Conservation (phyloP, 768 basidiomycete species). For the Mrakia gelida region DNA sequence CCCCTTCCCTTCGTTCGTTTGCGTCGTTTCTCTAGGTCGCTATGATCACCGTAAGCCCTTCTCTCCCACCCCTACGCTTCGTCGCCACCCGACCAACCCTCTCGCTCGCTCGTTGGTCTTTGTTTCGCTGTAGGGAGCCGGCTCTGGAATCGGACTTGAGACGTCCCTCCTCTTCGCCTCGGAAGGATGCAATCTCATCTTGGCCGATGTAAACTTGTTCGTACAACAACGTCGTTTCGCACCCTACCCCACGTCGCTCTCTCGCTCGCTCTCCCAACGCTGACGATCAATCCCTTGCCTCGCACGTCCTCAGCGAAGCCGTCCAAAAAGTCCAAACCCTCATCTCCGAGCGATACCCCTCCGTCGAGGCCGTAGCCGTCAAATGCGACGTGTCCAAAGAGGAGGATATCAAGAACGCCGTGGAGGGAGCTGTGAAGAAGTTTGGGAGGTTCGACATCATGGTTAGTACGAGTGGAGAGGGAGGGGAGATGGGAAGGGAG, state of each 20-base stretch:
- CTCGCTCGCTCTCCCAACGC: no score
- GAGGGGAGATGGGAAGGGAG: not conserved
- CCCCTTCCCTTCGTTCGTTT: not conserved
- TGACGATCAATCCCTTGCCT: no score
- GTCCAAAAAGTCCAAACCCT: slow-evolving; percentile 63
- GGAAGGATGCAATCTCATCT: slow-evolving; percentile 86
- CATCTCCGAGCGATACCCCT: slow-evolving; percentile 63
- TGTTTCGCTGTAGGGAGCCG: slow-evolving; percentile 26
- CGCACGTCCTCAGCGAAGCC: slow-evolving; percentile 52
- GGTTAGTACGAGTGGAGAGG: slow-evolving; percentile 51
- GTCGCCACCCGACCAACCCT: not conserved
- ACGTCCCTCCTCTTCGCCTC: slow-evolving; percentile 89
- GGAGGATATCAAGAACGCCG: slow-evolving; percentile 71
- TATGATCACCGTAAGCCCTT: slow-evolving; percentile 23
- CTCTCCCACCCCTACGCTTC: not conserved
- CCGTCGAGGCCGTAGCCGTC: slow-evolving; percentile 58
- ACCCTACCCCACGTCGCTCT: no score
- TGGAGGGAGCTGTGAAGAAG: slow-evolving; percentile 70
- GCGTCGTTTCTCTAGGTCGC: slow-evolving; percentile 15
- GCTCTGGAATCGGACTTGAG: slow-evolving; percentile 82
- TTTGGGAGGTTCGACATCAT: slow-evolving; percentile 95
- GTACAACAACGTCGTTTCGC: no score
- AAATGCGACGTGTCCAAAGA: slow-evolving; percentile 89
- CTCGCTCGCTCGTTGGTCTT: no score
- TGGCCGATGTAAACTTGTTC: slow-evolving; percentile 75